A percentile compares a stretch with the other conserved stretches of the same genome.
Conservation (phyloP, 108 stramenopile species). For the Fistulifera solaris region DNA sequence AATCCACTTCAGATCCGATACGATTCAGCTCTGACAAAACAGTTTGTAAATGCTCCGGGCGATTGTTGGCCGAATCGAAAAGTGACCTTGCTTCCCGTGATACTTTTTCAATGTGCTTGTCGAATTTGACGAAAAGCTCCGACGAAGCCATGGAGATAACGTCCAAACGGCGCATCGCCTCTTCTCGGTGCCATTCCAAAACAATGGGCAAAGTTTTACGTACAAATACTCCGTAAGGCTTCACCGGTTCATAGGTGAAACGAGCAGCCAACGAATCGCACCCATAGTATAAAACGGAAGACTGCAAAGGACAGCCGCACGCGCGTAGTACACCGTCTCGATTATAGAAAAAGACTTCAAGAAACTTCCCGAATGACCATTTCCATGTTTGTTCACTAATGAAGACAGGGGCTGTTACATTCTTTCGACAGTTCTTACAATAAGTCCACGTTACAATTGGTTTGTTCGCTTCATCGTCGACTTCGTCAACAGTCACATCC, state of each 20-base stretch:
- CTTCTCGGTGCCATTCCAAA: slow-evolving; percentile 53
- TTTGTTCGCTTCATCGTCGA: slow-evolving; percentile 31
- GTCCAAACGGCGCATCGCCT: slow-evolving; percentile 56
- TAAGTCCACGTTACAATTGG: slow-evolving; percentile 91
- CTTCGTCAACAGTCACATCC: slow-evolving; percentile 12
- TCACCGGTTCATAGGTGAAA: slow-evolving; percentile 79
- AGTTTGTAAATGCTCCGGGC: slow-evolving; percentile 74
- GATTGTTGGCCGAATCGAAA: slow-evolving; percentile 52
- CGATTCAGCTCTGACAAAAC: slow-evolving; percentile 69
- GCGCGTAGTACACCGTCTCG: slow-evolving; percentile 70
- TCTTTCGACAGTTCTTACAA: slow-evolving; percentile 74
- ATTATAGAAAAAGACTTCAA: slow-evolving; percentile 93
- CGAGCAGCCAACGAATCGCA: slow-evolving; percentile 80
- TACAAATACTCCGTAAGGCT: slow-evolving; percentile 81
- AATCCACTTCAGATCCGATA: slow-evolving; percentile 71
- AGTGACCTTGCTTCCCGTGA: slow-evolving; percentile 70
- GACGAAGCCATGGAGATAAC: slow-evolving; percentile 71
- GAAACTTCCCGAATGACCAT: slow-evolving; percentile 93
- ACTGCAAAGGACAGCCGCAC: slow-evolving; percentile 71
- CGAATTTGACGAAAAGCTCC: slow-evolving; percentile 72
- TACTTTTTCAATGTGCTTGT: slow-evolving; percentile 82
- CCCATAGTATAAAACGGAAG: slow-evolving; percentile 82
- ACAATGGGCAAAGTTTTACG: slow-evolving; percentile 76
- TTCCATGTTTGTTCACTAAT: slow-evolving; percentile 93
- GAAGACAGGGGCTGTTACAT: slow-evolving; percentile 77